These are phyloP conservation scores for Sinapis alba DNA, from an alignment of 441 rosid genomes.

Conservation along the genomic window DNA sequence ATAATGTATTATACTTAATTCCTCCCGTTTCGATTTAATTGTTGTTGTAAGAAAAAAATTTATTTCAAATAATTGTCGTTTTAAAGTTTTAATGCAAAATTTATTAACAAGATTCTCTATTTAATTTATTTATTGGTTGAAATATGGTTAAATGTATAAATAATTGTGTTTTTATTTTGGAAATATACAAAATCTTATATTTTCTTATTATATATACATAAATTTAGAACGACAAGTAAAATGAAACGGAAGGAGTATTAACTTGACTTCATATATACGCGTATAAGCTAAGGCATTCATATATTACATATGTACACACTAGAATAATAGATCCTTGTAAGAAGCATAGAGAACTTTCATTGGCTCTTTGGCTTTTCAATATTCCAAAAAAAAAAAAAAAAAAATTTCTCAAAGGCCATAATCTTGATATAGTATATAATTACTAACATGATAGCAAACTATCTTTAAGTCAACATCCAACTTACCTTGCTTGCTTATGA, in stretches of 20 bases:
- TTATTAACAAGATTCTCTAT: too few relatives aligned
- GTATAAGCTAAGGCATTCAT: constrained; percentile 9
- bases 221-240: too few relatives aligned
- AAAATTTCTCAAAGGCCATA: constrained; percentile 20
- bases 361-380: constrained; percentile 20
- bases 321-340: neutral
- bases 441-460: constrained; percentile 11
- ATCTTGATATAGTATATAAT: neutral
- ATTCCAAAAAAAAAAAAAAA: neutral
- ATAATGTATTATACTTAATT: constrained; percentile 10
- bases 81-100: too few relatives aligned
- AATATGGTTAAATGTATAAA: too few relatives aligned
- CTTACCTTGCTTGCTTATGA: neutral
- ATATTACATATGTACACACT: constrained; percentile 1
- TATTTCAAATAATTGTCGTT: too few relatives aligned
- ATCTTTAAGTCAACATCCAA: constrained; percentile 15
- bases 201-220: too few relatives aligned
- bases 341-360: constrained; percentile 15
- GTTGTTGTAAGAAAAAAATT: too few relatives aligned
- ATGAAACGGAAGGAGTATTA: too few relatives aligned
- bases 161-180: too few relatives aligned
- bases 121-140: too few relatives aligned
- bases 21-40: too few relatives aligned
- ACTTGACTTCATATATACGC: constrained; percentile 23
- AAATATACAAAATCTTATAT: too few relatives aligned